These are phyloP conservation scores for Verticillium nonalfalfae DNA, from an alignment of 2,329 filamentous ascomycete genomes.

Conservation along the genomic window DNA sequence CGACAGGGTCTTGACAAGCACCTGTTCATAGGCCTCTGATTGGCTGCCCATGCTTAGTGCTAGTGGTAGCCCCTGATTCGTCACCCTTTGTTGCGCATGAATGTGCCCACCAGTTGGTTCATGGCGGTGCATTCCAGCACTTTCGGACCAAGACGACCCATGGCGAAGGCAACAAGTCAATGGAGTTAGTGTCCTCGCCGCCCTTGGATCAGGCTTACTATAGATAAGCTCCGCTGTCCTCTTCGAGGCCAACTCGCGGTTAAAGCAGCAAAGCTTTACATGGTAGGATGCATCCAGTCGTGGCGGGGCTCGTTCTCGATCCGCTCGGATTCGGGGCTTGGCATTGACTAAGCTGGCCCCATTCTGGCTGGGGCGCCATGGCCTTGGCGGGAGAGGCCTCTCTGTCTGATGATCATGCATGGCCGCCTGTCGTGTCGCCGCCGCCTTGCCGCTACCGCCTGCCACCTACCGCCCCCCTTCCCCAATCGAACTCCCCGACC, in stretches of 20 bases:
- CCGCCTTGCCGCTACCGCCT: not conserved
- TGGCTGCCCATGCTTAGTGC: not conserved
- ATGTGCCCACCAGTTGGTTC: not conserved
- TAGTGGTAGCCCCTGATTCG: not conserved
- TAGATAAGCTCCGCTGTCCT: no score
- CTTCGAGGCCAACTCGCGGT: no score
- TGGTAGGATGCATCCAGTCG: no score
- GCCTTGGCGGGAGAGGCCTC: not conserved
- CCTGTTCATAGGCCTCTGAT: not conserved
- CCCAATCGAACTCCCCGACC: not conserved
- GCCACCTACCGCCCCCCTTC: not conserved
- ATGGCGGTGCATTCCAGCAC: not conserved
- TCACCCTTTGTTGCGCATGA: not conserved
- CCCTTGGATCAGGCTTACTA: no score
- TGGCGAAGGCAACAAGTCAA: no score
- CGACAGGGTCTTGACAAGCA: not conserved
- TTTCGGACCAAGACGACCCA: no score
- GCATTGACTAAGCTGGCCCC: not conserved
- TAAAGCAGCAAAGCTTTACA: no score
- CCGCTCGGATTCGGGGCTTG: not conserved
- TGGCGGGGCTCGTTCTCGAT: no score
- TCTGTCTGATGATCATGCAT: not conserved
- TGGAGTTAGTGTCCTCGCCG: no score
- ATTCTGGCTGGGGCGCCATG: not conserved
- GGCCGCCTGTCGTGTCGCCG: not conserved